Base-by-base conservation (phyloP, 192 early-diverging fungal genomes). In the Podila horticola region DNA sequence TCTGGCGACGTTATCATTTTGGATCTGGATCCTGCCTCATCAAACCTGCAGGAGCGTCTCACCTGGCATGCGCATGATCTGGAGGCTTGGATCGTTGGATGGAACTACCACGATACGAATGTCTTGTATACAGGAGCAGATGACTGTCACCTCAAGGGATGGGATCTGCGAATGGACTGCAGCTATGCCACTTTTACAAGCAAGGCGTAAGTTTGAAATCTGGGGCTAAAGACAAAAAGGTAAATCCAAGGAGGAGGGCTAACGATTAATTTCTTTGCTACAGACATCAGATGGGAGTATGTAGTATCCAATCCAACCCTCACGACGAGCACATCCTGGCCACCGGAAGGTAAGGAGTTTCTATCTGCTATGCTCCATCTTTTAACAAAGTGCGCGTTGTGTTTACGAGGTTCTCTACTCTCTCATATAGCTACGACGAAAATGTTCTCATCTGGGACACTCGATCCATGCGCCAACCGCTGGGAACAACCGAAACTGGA, bases 81-180 rank as follows among this genome's bases (percentile, higher is more conserved):
- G 45, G 97, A 98, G 74, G 96, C 97, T 13, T 99, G 98, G 98
- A 96, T 95, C 57, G 87, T 90, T 8, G 91, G 92, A n/a, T 98
- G 94, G 75, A 90, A 99, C 82, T 93, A 94, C 64, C 95, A 93
- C 89, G 84, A 92, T 50, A 71, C 92, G 0, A 82, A 86, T 28
- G 55, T 91, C 0, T 82, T 99, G 11, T 99, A 94, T 69, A 91
- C 89, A 10, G 92, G 90, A 10, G 97, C 92, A 12, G 97, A 99
- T 82, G 97, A 99, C 74, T 90, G 89, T 38, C 71, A 85, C 13
- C 88, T 98, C 31, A 97, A 95, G 83, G 91, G 90, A 15, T 99
- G 97, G 97, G 97, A 99, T 83, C 69, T 84, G 31, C 86, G 97
- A 2, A 86, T 85, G 58, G 88, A 86, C 22, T 66, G 74, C 2